Base-by-base conservation (phyloP, 129 eudicot species). In the Silybum marianum region DNA sequence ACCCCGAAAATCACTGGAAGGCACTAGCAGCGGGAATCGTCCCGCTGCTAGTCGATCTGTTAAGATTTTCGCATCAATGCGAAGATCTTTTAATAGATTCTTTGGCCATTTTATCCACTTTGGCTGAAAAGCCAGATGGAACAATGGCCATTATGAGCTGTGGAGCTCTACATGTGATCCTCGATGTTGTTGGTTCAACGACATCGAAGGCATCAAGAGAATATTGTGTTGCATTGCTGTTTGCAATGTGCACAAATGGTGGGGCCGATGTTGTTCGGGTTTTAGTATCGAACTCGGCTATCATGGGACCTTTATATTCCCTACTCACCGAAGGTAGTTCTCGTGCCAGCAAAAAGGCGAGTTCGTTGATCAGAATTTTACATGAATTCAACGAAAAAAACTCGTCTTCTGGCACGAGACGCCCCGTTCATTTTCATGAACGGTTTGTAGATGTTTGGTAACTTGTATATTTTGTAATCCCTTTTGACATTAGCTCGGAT, bases 231-330 rank as follows among this genome's bases (percentile, higher is more conserved):
- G 83, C 93, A 4, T 46, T 92, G 80, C 60, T 87, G 80, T 88
- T 92, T 11, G 80, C 88, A 78, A 76, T 95, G 89, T 92, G 98
- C 83, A 80, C 72, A 78, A 87, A 88, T 38, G 89, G 91, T 58
- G 93, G 92, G 80, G 88, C 82, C 14, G 95, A 95, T 62, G 99
- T 90, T 90, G 92, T 91, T 89, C 91, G 71, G 8, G 81, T 95
- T 95, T 95, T 91, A 88, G 92, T 83, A 69, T 89, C 85, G 97
- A 89, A 93, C 90, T 40, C 89, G 36, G 83, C 94, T 72, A 68
- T 93, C 9, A 91, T 92, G 94, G 88, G 78, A 77, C 82, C 82
- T n/a, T 79, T 95, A 66, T 93, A 89, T 81, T 90, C 99, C 68
- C 78, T 89, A 21, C 90, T 92, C 75, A 60, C 91, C 6, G 88